Evolutionary conservation across 2,329 filamentous ascomycete genomes (phyloP).

Genomic region (Simplicillium aogashimaense): DNA sequence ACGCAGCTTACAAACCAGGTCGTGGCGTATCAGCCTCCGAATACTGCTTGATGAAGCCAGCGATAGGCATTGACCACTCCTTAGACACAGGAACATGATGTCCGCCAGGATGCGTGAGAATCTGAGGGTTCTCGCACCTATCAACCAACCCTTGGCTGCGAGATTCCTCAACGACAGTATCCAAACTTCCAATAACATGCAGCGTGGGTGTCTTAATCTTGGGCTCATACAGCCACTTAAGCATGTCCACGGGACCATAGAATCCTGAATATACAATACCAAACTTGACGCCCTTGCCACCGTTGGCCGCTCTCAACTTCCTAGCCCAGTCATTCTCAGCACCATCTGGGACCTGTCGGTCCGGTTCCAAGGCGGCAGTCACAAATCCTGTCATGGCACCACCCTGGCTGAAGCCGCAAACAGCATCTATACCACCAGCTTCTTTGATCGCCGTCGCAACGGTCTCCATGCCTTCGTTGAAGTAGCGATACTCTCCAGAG

Average conservation of each 20-base stretch:
- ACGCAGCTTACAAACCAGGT: conserved; percentile 11
- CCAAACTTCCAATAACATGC: conserved; percentile 74
- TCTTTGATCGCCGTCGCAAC: conserved; percentile 53
- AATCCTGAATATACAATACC: conserved; percentile 73
- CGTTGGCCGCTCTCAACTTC: conserved; percentile 39
- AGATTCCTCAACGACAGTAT: conserved; percentile 78
- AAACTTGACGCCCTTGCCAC: conserved; percentile 48
- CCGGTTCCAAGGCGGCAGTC: conserved; percentile 56
- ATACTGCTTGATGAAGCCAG: conserved; percentile 53
- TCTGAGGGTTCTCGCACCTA: conserved; percentile 42
- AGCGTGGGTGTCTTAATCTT: conserved; percentile 66
- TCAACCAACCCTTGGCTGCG: conserved; percentile 60
- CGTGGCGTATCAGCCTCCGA: conserved; percentile 15
- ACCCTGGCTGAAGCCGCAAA: conserved; percentile 77
- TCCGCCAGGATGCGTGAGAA: conserved; percentile 71
- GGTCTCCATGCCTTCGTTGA: conserved; percentile 57
- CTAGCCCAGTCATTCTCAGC: conserved; percentile 29
- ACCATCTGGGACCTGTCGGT: conserved; percentile 16
- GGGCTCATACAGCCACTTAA: conserved; percentile 60
- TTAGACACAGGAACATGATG: conserved; percentile 81
- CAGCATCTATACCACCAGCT: conserved; percentile 63
- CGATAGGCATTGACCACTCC: conserved; percentile 68
- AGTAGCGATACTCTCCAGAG: conserved; percentile 50
- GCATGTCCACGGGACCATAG: conserved; percentile 47
- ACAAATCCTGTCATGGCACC: conserved; percentile 64